phyloP scores from a whole-genome alignment of 2,329 filamentous ascomycete species.

The Alternaria brassicicola region DNA sequence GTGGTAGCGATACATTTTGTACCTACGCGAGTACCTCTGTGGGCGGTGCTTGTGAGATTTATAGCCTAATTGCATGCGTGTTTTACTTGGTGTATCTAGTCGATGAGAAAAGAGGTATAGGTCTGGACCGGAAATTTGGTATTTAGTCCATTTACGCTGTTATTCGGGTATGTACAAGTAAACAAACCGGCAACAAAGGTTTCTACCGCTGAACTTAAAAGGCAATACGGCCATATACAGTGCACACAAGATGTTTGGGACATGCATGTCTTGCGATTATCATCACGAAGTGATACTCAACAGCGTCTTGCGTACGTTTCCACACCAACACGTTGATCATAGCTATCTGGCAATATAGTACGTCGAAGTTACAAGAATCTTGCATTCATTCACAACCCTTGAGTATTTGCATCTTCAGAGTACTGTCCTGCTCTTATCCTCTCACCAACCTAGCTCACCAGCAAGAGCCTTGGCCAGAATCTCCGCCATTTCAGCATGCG shows the following conservation, averaged over 20 bases:
- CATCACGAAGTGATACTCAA: neutral
- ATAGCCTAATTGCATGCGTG: no score
- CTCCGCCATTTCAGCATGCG: slow-evolving; percentile 41
- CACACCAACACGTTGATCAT: neutral
- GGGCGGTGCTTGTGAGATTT: no score
- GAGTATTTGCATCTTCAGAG: neutral
- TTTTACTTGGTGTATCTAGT: no score
- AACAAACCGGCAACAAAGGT: neutral
- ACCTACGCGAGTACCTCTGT: neutral
- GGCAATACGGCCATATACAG: neutral
- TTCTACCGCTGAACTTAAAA: neutral
- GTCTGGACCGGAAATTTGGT: neutral
- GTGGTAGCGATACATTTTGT: neutral
- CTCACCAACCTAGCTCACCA: slow-evolving; percentile 24
- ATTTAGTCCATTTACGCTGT: neutral
- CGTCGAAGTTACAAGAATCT: neutral
- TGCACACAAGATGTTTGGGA: neutral
- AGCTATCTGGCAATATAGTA: neutral
- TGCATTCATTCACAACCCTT: neutral
- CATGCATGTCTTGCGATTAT: neutral
- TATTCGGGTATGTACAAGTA: neutral
- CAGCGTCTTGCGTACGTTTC: neutral
- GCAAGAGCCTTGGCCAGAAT: slow-evolving; percentile 31
- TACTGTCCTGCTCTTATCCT: neutral
- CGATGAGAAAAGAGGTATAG: neutral